These are phyloP conservation scores for Globisporangium apiculatum DNA, from an alignment of 352 stramenopile genomes.

Conservation along the genomic window DNA sequence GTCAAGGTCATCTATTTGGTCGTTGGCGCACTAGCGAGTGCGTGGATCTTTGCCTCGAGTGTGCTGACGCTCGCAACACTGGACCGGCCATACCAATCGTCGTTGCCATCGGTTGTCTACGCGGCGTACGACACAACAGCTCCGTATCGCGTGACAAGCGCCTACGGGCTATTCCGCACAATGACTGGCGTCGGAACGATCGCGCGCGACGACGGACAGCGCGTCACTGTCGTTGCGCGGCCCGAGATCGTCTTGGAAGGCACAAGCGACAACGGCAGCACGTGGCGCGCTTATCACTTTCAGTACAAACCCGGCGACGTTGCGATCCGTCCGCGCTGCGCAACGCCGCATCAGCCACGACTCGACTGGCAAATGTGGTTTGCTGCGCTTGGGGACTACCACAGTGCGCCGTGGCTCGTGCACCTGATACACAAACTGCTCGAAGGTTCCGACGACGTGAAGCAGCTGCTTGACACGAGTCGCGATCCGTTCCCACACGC, in stretches of 20 bases:
- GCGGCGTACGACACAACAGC: slow-evolving; percentile 22
- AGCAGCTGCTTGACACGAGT: slow-evolving; percentile 59
- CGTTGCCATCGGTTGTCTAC: slow-evolving; percentile 20
- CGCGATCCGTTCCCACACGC: slow-evolving; percentile 36
- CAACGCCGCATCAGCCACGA: slow-evolving; percentile 51
- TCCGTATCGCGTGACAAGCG: slow-evolving; percentile 36
- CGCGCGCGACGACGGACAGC: slow-evolving; percentile 12
- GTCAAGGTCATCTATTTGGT: slow-evolving; percentile 23
- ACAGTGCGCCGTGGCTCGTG: slow-evolving; percentile 83
- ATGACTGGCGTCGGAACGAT: slow-evolving; percentile 86
- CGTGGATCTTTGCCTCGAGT: slow-evolving; percentile 34
- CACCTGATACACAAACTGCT: slow-evolving; percentile 83
- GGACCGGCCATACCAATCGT: slow-evolving; percentile 29
- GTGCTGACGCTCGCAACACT: slow-evolving; percentile 31
- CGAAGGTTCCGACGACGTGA: slow-evolving; percentile 41
- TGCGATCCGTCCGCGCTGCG: slow-evolving; percentile 18
- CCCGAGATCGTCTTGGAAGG: slow-evolving; percentile 89
- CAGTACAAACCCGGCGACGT: slow-evolving; percentile 80
- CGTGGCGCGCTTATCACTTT: slow-evolving; percentile 81
- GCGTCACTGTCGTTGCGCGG: slow-evolving; percentile 55
- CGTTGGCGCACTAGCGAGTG: slow-evolving; percentile 13
- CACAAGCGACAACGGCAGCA: slow-evolving; percentile 32
- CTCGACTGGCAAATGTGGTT: slow-evolving; percentile 95
- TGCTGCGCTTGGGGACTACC: slow-evolving; percentile 73
- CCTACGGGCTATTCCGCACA: slow-evolving; percentile 85